A percentile compares a stretch with the other conserved stretches of the same genome.
These are phyloP conservation scores for Podila clonocystis DNA, from an alignment of 192 early-diverging fungal genomes.

Conservation along the genomic window DNA sequence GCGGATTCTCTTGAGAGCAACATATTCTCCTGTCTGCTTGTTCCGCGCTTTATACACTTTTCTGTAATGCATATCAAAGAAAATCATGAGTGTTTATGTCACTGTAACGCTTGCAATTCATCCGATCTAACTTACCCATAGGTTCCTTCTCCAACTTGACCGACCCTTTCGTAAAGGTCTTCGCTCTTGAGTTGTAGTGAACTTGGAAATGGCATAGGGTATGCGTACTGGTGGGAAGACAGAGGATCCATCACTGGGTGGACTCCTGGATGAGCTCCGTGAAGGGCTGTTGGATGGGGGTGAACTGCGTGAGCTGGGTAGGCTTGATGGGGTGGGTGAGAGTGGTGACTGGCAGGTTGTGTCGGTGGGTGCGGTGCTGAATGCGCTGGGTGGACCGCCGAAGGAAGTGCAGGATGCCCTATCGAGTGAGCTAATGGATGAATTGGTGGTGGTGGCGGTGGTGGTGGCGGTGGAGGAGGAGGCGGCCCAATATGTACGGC, in stretches of 20 bases:
- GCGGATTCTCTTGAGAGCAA: slow-evolving; percentile 85
- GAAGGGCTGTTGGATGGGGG: not conserved
- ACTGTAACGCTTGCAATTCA: not conserved
- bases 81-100: not conserved
- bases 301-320: no score
- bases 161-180: slow-evolving; percentile 74
- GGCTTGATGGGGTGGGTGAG: no score
- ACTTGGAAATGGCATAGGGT: not conserved
- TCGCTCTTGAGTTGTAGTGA: slow-evolving; percentile 47
- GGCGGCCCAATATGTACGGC: not conserved
- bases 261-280: not conserved
- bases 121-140: slow-evolving; percentile 64
- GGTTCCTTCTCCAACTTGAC: slow-evolving; percentile 87
- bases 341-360: no score
- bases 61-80: slow-evolving; percentile 40
- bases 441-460: not conserved
- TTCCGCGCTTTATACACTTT: slow-evolving; percentile 88
- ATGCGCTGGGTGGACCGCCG: not conserved
- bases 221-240: not conserved
- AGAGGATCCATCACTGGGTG: slow-evolving; percentile 8
- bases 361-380: no score
- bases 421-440: not conserved
- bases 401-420: not conserved
- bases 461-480: not conserved
- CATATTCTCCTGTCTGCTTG: slow-evolving; percentile 71